Base-by-base conservation (phyloP, 1,139 yeast species). In the Pichia sp. region DNA sequence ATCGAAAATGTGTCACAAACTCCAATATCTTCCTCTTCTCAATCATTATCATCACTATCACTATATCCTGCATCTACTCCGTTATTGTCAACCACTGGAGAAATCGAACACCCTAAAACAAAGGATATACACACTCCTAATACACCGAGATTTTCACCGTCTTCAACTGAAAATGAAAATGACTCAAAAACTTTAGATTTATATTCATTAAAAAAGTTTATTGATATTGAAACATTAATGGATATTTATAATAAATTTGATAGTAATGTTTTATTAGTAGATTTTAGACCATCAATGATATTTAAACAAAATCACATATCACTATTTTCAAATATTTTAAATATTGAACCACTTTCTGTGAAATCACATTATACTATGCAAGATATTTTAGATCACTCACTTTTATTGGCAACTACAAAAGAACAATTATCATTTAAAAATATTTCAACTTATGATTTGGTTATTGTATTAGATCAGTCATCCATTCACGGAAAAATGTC, bases 241-340 rank as follows among this genome's bases (percentile, higher is more conserved):
- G 40, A 48, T 12, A 45, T 63, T 11, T 53, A 62, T 15, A 52
- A 56, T 4, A 40, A 42, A 11, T 47, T 47, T 38, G 55, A 62
- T 6, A 40, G 53, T 29, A 58, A 59, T 7, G 56, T 76, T 5
- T 60, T 81, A 43, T 52, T 81, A 12, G 72, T 84, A 40, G 92
- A 85, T 61, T 70, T 75, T 46, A 66, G 92, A 53, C 68, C 78
- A 5, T 59, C 70, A 13, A 70, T 69, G 45, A 76, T 75, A 35
- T 80, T 66, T 55, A 67, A 71, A 29, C 63, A 72, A 25, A 77
- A 79, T 55, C 87, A 80, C 58, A 76, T 84, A 13, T 72, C 73
- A 25, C 59, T 59, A 13, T 72, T 69, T 25, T 67, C 60, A 18
- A 73, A 80, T 49, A 58, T 79, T 4, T 66, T 84, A 6, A 80